A percentile compares a stretch with the other conserved stretches of the same genome.
Conservation (phyloP, 257 asterid genomes). For the Misopates orontium region DNA sequence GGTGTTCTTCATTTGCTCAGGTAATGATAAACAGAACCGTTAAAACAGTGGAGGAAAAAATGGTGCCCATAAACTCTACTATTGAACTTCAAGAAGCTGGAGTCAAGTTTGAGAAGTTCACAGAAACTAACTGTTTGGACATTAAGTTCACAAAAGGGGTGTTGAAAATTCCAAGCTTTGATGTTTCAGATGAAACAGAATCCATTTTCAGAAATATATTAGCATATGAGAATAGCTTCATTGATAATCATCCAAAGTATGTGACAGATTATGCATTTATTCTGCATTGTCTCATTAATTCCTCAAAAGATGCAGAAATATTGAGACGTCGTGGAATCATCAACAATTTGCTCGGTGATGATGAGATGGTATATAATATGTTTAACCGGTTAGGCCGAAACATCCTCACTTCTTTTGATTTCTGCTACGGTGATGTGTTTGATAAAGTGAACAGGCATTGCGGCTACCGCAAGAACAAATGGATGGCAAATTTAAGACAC, state of each 20-base stretch:
- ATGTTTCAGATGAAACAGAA: conserved; percentile 36
- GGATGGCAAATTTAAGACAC: conserved; percentile 38
- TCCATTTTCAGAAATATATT: conserved; percentile 35
- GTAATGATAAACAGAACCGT: background rate
- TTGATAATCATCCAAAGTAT: conserved; percentile 27
- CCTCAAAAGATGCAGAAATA: conserved; percentile 25
- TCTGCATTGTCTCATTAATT: conserved; percentile 30
- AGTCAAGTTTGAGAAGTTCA: conserved; percentile 20
- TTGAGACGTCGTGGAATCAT: conserved; percentile 29
- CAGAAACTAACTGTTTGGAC: conserved; percentile 21
- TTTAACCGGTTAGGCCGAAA: conserved; percentile 35
- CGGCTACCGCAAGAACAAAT: conserved; percentile 19
- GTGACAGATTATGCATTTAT: conserved; percentile 34
- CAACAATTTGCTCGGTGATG: conserved; percentile 34
- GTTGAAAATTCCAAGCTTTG: conserved; percentile 30
- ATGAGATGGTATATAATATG: conserved; percentile 30
- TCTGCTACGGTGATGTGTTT: conserved; percentile 29
- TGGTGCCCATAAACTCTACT: conserved; percentile 28
- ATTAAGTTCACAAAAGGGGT: conserved; percentile 34
- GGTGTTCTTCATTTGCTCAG: conserved; percentile 30
- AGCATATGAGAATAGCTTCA: conserved; percentile 30
- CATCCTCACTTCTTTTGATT: conserved; percentile 13
- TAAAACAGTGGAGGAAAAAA: conserved; percentile 9
- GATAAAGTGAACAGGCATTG: conserved; percentile 23
- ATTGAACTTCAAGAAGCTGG: conserved; percentile 37